phyloP scores from a whole-genome alignment of 2,329 filamentous ascomycete species.

The Botrytis squamosa region DNA sequence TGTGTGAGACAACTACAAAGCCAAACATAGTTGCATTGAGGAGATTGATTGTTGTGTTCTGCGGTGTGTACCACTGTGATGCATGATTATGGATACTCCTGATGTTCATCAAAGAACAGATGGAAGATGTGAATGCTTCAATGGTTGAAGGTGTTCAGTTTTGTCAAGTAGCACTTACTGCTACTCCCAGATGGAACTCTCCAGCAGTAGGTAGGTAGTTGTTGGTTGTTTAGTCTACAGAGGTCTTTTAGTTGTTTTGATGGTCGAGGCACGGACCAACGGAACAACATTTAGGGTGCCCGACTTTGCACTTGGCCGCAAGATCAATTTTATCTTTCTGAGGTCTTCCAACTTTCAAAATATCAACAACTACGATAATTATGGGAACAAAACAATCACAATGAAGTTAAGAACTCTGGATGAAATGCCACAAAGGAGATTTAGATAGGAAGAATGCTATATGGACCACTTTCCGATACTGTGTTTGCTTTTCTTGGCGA shows the following conservation, averaged over 20 bases:
- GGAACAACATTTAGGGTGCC: not conserved
- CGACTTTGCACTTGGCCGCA: not conserved
- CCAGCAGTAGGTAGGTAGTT: not conserved
- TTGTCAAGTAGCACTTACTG: not conserved
- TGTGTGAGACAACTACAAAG: not conserved
- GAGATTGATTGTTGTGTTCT: not conserved
- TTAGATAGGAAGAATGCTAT: not conserved
- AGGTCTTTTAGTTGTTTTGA: not conserved
- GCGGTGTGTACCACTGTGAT: not conserved
- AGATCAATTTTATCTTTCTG: not conserved
- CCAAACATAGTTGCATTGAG: not conserved
- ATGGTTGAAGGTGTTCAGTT: not conserved
- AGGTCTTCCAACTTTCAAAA: not conserved
- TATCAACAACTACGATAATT: not conserved
- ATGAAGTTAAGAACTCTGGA: not conserved
- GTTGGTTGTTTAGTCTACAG: not conserved
- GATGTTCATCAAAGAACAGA: not conserved
- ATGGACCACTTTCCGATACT: not conserved
- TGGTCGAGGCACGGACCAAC: slow-evolving; percentile 1
- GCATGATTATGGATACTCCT: not conserved
- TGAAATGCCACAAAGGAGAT: not conserved
- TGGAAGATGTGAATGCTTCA: not conserved
- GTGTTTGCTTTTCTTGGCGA: not conserved
- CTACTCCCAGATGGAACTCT: not conserved
- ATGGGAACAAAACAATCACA: not conserved